Percentiles rank a stretch among this genome's conserved stretches.
These are phyloP conservation scores for Bifiguratus adelaidae DNA, from an alignment of 192 early-diverging fungal species.

Conservation along the genomic window DNA sequence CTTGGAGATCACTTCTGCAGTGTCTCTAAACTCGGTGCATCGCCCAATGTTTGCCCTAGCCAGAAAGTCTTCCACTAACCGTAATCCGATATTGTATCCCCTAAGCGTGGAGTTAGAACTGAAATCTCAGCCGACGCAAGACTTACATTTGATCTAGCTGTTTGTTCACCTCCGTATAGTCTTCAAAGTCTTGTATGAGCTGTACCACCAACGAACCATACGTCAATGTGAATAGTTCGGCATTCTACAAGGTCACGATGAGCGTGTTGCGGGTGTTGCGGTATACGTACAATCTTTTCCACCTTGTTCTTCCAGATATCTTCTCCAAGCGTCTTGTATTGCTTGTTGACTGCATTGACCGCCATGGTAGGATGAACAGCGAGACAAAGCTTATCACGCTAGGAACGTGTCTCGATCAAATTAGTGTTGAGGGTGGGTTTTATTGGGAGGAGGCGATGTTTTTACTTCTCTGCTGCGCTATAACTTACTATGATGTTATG, in stretches of 20 bases:
- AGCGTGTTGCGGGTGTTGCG: constrained; percentile 3
- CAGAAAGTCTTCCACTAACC: constrained; percentile 93
- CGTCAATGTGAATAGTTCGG: constrained; percentile 94
- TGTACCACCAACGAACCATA: constrained; percentile 96
- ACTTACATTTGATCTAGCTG: constrained; percentile 95
- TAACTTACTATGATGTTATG: too few relatives aligned
- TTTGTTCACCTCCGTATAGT: constrained; percentile 87
- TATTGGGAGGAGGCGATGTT: too few relatives aligned
- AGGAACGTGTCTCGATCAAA: too few relatives aligned
- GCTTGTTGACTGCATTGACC: too few relatives aligned
- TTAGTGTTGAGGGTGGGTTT: too few relatives aligned
- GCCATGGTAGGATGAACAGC: too few relatives aligned
- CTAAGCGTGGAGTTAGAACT: constrained; percentile 24
- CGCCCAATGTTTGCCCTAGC: constrained; percentile 68
- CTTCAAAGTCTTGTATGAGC: constrained; percentile 87
- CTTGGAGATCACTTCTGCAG: constrained; percentile 92
- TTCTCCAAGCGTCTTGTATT: constrained; percentile 76
- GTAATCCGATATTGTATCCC: constrained; percentile 96
- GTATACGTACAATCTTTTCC: constrained; percentile 80
- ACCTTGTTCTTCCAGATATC: constrained; percentile 92
- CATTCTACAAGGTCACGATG: constrained; percentile 39
- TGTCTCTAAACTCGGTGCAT: constrained; percentile 83
- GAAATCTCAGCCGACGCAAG: background rate
- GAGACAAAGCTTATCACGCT: too few relatives aligned
- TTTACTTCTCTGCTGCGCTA: too few relatives aligned